phyloP scores from a whole-genome alignment of 2,329 filamentous ascomycete genomes.

The Fonsecaea nubica region DNA sequence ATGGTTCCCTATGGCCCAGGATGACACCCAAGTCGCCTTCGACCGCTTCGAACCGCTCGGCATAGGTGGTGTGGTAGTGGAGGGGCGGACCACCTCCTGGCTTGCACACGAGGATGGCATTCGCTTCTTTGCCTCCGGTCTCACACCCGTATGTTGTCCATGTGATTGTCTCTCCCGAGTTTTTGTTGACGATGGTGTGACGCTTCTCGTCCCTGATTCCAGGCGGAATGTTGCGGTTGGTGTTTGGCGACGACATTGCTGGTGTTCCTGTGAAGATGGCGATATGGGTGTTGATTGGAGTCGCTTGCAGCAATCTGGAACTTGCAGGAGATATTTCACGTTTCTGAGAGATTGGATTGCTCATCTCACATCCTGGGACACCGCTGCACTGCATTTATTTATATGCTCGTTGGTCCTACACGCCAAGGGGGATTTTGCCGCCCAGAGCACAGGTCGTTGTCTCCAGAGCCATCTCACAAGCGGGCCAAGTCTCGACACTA shows the following conservation, averaged over 20 bases:
- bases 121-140: conserved; percentile 24
- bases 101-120: conserved; percentile 23
- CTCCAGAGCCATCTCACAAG: not conserved
- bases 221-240: conserved; percentile 28
- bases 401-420: not conserved
- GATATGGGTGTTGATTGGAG: not conserved
- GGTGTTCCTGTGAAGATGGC: not conserved
- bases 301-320: not conserved
- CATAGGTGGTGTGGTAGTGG: conserved; percentile 35
- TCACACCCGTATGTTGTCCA: conserved; percentile 34
- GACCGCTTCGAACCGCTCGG: conserved; percentile 31
- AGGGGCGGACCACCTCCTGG: conserved; percentile 34
- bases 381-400: not conserved
- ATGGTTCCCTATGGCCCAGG: conserved; percentile 14
- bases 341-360: not conserved
- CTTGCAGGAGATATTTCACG: too few relatives aligned
- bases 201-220: conserved; percentile 26
- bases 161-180: conserved; percentile 29
- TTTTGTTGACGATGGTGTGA: conserved; percentile 32
- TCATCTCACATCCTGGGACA: not conserved
- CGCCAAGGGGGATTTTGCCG: too few relatives aligned
- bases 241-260: conserved; percentile 13
- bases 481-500: not conserved
- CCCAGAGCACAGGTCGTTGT: too few relatives aligned
- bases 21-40: conserved; percentile 23